Base-by-base conservation (phyloP, 1,139 yeast genomes). In the Kodamaea suecica region DNA sequence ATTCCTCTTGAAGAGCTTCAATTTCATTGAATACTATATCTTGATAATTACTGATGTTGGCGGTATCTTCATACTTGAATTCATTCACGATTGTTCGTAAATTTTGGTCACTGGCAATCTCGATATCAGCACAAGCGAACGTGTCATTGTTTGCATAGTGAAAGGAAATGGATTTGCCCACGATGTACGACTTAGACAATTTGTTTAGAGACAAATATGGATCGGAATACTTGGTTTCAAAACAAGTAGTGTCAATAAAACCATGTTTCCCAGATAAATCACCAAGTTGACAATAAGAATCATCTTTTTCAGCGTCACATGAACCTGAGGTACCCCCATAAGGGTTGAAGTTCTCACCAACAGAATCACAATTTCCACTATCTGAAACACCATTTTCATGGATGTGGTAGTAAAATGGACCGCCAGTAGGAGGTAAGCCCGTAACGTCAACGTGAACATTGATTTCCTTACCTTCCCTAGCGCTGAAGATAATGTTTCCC, bases 191-290 rank as follows among this genome's bases (percentile, higher is more conserved):
- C 30, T 70, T 69, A 23, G 74, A 63, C 25, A 53, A 53, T 23
- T 66, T 63, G 46, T 75, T 63, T 47, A 78, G 66, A 0, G 81
- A 73, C 37, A 78, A 52, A 52, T 64, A 78, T 4, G 76, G 76
- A 48, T 78, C 84, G 34, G 61, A 51, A 49, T 73, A 78, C 40
- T 63, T 65, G 17, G 73, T 61, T 49, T 74, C 77, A 53, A 69
- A 73, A 47, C 80, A 74, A 3, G 80, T 75, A 17, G 77, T 63
- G 47, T 74, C 65, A 43, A 78, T 73, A 56, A 63, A 63, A 3
- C 84, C 84, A 52, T 78, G 81, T 49, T 78, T 78, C 21, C 84
- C 84, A 30, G 80, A 71, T 44, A 78, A 70, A 49, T 78, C 83
- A 30, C 84, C 84, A 20, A 76, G 69, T 53, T 74, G 76, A 52